These are phyloP conservation scores for Ogataea minuta DNA, from an alignment of 805 yeast genomes.

Conservation along the genomic window DNA sequence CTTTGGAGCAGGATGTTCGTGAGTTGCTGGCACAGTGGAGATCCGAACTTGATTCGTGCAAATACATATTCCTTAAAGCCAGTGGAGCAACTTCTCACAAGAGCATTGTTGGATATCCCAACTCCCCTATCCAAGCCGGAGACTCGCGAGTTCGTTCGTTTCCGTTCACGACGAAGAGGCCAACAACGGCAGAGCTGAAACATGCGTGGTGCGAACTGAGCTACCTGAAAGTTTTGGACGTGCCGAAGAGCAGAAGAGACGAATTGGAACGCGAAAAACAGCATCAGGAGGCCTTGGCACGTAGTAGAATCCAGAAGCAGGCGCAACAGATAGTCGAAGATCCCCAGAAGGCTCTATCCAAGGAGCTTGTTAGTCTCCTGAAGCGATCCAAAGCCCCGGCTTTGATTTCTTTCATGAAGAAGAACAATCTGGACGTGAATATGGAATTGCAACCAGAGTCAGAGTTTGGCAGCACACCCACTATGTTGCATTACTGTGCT, in stretches of 20 bases:
- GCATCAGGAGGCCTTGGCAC: slow-evolving; percentile 32
- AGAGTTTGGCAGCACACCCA: slow-evolving; percentile 59
- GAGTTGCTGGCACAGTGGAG: slow-evolving; percentile 68
- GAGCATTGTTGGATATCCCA: slow-evolving; percentile 64
- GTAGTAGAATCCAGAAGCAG: slow-evolving; percentile 23
- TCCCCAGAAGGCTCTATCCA: slow-evolving; percentile 46
- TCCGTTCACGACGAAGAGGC: slow-evolving; percentile 89
- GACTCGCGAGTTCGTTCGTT: slow-evolving; percentile 67
- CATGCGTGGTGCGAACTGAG: slow-evolving; percentile 81
- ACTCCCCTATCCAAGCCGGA: slow-evolving; percentile 45
- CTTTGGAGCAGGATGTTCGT: slow-evolving; percentile 74
- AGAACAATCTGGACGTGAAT: slow-evolving; percentile 53
- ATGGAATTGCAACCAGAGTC: slow-evolving; percentile 53
- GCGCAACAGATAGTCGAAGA: slow-evolving; percentile 2
- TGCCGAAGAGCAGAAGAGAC: slow-evolving; percentile 47
- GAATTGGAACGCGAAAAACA: slow-evolving; percentile 29
- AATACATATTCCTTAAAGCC: slow-evolving; percentile 75
- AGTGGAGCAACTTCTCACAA: slow-evolving; percentile 67
- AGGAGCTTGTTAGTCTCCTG: slow-evolving; percentile 56
- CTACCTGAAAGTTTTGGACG: slow-evolving; percentile 50
- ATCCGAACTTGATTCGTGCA: slow-evolving; percentile 54
- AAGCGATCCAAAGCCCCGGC: slow-evolving; percentile 79
- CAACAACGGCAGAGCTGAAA: slow-evolving; percentile 77
- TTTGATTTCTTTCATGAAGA: slow-evolving; percentile 57
- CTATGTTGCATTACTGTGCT: slow-evolving; percentile 77